phyloP scores from a whole-genome alignment of 2,329 filamentous ascomycete species.

The Xylariaceae sp. region DNA sequence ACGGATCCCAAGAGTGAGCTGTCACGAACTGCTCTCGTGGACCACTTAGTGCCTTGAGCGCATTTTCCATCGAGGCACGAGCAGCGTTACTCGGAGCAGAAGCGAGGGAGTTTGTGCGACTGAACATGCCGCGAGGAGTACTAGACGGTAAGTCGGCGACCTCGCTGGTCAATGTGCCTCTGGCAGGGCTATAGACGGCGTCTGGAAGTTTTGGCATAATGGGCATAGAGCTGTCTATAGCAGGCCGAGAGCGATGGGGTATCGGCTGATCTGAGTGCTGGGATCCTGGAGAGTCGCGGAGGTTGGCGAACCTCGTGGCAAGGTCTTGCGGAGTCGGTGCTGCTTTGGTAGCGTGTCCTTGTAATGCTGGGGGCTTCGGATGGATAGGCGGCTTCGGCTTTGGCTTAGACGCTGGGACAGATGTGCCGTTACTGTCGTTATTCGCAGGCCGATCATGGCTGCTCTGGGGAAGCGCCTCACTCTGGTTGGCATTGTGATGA shows the following conservation, averaged over 20 bases:
- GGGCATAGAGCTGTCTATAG: conserved; percentile 48
- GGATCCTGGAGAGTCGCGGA: conserved; percentile 40
- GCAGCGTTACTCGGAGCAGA: conserved; percentile 29
- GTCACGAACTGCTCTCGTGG: conserved; percentile 31
- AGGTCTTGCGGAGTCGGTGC: conserved; percentile 44
- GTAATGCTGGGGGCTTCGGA: conserved; percentile 64
- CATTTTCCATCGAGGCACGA: conserved; percentile 25
- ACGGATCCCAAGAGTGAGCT: conserved; percentile 21
- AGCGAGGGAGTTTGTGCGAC: conserved; percentile 51
- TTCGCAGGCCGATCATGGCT: no score
- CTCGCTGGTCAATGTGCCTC: conserved; percentile 64
- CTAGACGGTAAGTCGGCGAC: conserved; percentile 62
- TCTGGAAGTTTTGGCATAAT: conserved; percentile 66
- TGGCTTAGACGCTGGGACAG: conserved; percentile 1
- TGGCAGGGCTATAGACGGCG: conserved; percentile 73
- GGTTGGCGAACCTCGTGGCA: conserved; percentile 51
- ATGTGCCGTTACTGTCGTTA: no score
- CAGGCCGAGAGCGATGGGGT: conserved; percentile 38
- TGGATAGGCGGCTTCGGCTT: conserved; percentile 48
- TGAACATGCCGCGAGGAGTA: conserved; percentile 60
- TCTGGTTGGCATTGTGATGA: background rate
- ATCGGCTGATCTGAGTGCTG: conserved; percentile 48
- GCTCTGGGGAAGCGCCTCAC: background rate
- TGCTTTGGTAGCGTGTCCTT: conserved; percentile 54
- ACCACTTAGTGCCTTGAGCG: conserved; percentile 18